These are phyloP conservation scores for Yarrowia porcina DNA, from an alignment of 805 yeast species.

Conservation along the genomic window DNA sequence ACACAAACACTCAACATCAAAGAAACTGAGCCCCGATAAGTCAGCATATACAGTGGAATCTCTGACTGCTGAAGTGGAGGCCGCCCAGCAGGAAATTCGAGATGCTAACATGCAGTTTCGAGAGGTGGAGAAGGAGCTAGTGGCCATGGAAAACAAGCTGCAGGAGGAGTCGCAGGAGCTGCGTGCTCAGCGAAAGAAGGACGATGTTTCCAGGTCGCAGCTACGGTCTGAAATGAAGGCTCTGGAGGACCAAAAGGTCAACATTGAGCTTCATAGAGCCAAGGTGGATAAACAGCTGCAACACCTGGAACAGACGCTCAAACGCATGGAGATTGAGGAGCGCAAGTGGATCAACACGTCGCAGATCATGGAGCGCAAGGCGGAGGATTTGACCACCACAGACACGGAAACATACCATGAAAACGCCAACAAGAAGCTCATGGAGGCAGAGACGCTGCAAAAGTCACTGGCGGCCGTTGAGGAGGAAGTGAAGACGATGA, in stretches of 20 bases:
- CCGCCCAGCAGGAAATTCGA: constrained; percentile 37
- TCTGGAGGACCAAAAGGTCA: constrained; percentile 40
- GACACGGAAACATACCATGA: constrained; percentile 28
- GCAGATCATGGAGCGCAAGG: constrained; percentile 14
- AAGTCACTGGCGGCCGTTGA: background rate
- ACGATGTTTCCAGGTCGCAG: constrained; percentile 37
- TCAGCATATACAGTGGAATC: constrained; percentile 37
- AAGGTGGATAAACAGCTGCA: constrained; percentile 35
- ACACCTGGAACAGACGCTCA: constrained; percentile 31
- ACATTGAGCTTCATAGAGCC: constrained; percentile 36
- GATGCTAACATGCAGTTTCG: constrained; percentile 28
- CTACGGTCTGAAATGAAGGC: constrained; percentile 39
- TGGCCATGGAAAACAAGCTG: constrained; percentile 32
- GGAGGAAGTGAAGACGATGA: background rate
- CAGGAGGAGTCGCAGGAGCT: constrained; percentile 35
- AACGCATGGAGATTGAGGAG: constrained; percentile 19
- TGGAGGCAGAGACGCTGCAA: constrained; percentile 1
- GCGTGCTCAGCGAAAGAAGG: constrained; percentile 35
- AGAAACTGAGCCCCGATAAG: constrained; percentile 18
- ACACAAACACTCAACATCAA: constrained; percentile 28
- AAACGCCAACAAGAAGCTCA: constrained; percentile 28
- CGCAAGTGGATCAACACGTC: constrained; percentile 16
- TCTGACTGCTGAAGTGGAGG: constrained; percentile 38
- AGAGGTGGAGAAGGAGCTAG: constrained; percentile 31
- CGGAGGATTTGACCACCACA: constrained; percentile 28